Base-by-base conservation (phyloP, 306 rosid genomes). In the Quercus wislizeni region DNA sequence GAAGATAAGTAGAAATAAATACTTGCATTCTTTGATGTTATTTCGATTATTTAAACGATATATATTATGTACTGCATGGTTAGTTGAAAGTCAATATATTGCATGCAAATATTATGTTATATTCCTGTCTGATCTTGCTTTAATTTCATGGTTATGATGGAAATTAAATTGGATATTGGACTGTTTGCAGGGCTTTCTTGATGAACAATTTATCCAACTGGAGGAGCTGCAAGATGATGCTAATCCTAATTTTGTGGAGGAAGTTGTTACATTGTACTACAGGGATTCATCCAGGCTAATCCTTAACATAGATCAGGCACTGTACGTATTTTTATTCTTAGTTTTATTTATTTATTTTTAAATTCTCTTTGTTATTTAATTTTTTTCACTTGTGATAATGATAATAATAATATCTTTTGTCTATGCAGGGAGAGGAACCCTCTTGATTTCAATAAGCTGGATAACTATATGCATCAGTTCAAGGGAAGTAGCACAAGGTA, bases 401-500 rank as follows among this genome's bases (percentile, higher is more conserved):
- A 61, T 46, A 51, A 71, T 76, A 5, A 41, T 8, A 41, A 41
- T 63, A 64, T 57, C 73, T 54, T 58, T 25, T 71, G 68, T 25
- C 58, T 80, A 79, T 84, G 85, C 80, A 92, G 93, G 74, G 90
- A 88, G 85, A 92, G 80, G 79, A 83, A 76, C 76, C 87, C 88
- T 70, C 74, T 75, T 59, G 98, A 94, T 83, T 94, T 92, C 70
- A 82, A 83, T 71, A 92, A 88, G 86, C 74, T 94, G 74, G 97
- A 94, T 79, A 82, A 77, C 72, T 79, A 79, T 8, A 91, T 94
- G 94, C 98, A 94, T 74, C 97, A 94, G 76, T 88, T 94, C 86
- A 94, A 87, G 85, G 98, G 98, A 83, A 94, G 98, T 79, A 94
- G 94, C 88, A 88, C 98, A 80, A 94, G 97, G 97, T 92, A 86